phyloP scores from a whole-genome alignment of 352 stramenopile species.

The Blastocystis sp. region DNA sequence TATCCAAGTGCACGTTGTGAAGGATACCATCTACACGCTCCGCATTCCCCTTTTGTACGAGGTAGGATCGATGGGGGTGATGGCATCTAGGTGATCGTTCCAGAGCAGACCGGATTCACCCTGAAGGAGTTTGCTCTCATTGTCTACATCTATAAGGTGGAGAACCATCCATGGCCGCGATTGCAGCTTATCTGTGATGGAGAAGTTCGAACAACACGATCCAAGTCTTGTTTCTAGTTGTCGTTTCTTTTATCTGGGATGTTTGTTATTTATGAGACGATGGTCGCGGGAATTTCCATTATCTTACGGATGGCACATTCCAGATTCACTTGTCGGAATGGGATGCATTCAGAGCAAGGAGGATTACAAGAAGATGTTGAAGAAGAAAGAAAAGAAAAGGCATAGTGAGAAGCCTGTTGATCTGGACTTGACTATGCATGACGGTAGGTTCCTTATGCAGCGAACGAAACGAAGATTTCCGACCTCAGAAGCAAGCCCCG shows the following conservation, averaged over 20 bases:
- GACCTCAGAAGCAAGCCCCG: background rate
- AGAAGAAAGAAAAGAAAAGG: background rate
- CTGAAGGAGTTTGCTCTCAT: background rate
- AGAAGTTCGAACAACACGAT: slow-evolving; percentile 20
- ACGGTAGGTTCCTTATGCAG: background rate
- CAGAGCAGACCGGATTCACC: slow-evolving; percentile 20
- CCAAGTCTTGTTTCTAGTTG: slow-evolving; percentile 2
- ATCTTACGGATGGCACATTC: background rate
- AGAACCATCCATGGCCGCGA: slow-evolving; percentile 4
- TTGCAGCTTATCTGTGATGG: slow-evolving; percentile 29
- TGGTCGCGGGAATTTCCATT: background rate
- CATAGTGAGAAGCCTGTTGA: slow-evolving; percentile 5
- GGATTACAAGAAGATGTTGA: background rate
- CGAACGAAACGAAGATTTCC: background rate
- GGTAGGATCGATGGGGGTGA: background rate
- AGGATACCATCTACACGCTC: slow-evolving; percentile 22
- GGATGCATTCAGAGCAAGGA: slow-evolving; percentile 26
- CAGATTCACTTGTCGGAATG: slow-evolving; percentile 25
- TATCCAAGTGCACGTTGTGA: slow-evolving; percentile 42
- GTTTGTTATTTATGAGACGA: background rate
- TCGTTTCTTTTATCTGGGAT: background rate
- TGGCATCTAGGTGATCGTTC: slow-evolving; percentile 2
- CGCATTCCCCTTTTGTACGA: slow-evolving; percentile 40
- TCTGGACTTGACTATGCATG: slow-evolving; percentile 4
- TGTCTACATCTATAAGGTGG: slow-evolving; percentile 2